Percentiles rank a stretch among this genome's conserved stretches.
phyloP scores from a whole-genome alignment of 192 early-diverging fungal species.

The Backusella tarrabulga region DNA sequence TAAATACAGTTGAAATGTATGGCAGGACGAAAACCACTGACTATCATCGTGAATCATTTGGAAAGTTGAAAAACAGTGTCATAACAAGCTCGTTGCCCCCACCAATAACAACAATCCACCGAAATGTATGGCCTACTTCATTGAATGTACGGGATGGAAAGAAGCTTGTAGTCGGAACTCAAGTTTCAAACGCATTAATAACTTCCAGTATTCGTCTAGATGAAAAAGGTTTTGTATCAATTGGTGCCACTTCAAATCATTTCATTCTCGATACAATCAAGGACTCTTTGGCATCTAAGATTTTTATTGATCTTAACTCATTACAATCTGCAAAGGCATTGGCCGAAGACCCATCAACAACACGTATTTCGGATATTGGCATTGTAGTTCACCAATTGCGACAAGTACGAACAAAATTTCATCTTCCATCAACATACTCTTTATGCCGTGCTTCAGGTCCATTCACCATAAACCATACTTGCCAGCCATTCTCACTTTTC shows the following conservation, averaged over 20 bases:
- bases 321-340: conserved; percentile 9
- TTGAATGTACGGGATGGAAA: conserved; percentile 8
- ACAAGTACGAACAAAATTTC: conserved; percentile 28
- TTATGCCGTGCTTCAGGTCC: conserved; percentile 28
- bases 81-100: conserved; percentile 20
- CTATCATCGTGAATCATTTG: conserved; percentile 22
- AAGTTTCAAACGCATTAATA: conserved; percentile 25
- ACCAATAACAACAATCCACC: conserved; percentile 1
- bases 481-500: conserved; percentile 25
- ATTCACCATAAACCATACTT: conserved; percentile 16
- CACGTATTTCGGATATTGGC: not conserved
- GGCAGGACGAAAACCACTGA: conserved; percentile 18
- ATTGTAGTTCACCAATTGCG: conserved; percentile 17
- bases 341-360: not conserved
- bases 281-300: conserved; percentile 13
- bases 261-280: conserved; percentile 7
- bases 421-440: conserved; percentile 1
- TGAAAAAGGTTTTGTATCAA: not conserved
- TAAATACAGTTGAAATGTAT: conserved; percentile 29
- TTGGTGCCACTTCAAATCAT: conserved; percentile 6
- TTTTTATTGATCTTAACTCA: conserved; percentile 25
- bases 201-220: conserved; percentile 31
- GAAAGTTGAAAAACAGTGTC: conserved; percentile 10
- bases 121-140: conserved; percentile 28
- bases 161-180: conserved; percentile 23